These are phyloP conservation scores for Flaveria brownii DNA, from an alignment of 129 eudicot genomes.

Conservation along the genomic window DNA sequence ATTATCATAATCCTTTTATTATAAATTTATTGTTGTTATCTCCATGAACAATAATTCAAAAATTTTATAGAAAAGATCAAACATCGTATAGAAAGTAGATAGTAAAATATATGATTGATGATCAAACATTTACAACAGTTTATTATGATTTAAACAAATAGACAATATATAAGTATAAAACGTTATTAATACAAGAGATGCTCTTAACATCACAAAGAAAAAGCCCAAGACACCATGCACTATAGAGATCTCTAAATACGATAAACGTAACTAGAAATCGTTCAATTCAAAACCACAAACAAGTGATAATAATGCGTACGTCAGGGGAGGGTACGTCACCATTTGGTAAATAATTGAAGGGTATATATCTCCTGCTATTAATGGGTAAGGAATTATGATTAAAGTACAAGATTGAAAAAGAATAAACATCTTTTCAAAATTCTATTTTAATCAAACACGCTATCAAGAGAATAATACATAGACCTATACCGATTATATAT, in stretches of 20 bases:
- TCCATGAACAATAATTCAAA: too few relatives aligned
- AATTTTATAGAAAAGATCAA: too few relatives aligned
- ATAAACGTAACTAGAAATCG: not conserved
- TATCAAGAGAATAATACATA: not conserved
- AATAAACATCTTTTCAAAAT: not conserved
- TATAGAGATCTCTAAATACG: not conserved
- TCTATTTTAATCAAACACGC: not conserved
- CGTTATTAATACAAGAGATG: not conserved
- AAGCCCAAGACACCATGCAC: not conserved
- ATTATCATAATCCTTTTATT: too few relatives aligned
- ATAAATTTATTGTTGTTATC: too few relatives aligned
- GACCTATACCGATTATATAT: not conserved
- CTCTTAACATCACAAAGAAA: not conserved
- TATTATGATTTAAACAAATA: too few relatives aligned
- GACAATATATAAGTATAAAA: too few relatives aligned
- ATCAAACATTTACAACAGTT: too few relatives aligned
- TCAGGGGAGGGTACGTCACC: not conserved
- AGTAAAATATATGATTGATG: too few relatives aligned
- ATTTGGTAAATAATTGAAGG: slow-evolving; percentile 17
- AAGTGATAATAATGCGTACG: not conserved
- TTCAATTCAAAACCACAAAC: not conserved
- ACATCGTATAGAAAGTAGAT: too few relatives aligned
- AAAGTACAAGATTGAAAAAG: not conserved
- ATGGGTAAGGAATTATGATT: slow-evolving; percentile 22
- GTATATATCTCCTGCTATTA: not conserved